Base-by-base conservation (phyloP, 164 flowering plant genomes). In the Kingdonia uniflora region DNA sequence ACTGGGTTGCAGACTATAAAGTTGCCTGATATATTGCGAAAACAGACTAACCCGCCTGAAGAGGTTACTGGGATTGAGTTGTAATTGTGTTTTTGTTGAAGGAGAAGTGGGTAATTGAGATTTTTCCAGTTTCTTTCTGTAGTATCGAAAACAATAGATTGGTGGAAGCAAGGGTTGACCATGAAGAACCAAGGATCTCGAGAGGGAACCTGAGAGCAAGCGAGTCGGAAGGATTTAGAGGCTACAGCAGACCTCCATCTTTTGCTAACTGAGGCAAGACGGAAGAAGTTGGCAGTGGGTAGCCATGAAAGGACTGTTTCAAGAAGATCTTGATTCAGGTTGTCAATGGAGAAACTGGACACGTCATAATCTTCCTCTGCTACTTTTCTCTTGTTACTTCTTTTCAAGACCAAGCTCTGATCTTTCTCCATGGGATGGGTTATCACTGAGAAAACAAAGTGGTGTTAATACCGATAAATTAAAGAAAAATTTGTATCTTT, bases 161-260 rank as follows among this genome's bases (percentile, higher is more conserved):
- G 67, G 55, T 70, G 54, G 14, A 71, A 63, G 22, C 66, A 55
- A 58, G 68, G 61, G 65, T 73, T 74, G 1, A 81, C 81, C 92
- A 84, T 81, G 68, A 71, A 65, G 61, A 80, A 84, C 85, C 92
- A 84, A 0, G 92, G 87, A 14, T 77, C 82, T 12, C 92, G 56
- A 14, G 68, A 51, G 25, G 80, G 81, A 46, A 84, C 42, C 11
- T 60, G 60, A 21, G 80, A 73, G 68, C 92, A 84, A 19, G 87
- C 87, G 11, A 61, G 71, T 55, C 48, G 63, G 64, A 81, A 84
- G 51, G 76, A 70, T 10, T 70, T 43, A 42, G 92, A 84, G 48
- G 54, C 41, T 1, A 80, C 62, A 56, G 73, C 68, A 1, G 84
- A 84, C 62, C 73, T 81, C 92, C 92, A 84, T 66, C 82, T 74